A percentile compares a stretch with the other conserved stretches of the same genome.
Conservation (phyloP, 371 early-diverging fungal species). For the Mucor plumbeus region DNA sequence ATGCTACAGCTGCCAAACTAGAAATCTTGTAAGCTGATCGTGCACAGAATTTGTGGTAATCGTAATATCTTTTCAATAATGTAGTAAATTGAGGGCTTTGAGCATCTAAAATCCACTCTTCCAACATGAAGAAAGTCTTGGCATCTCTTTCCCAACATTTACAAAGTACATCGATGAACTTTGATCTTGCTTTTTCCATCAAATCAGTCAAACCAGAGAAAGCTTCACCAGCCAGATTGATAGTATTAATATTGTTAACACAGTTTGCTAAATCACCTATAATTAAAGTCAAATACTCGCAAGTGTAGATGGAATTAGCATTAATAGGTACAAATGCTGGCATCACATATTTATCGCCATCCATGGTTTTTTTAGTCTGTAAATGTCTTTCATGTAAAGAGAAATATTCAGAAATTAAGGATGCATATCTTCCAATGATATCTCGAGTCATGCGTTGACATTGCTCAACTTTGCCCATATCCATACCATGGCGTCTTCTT, state of each 20-base stretch:
- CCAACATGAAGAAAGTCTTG: conserved; percentile 75
- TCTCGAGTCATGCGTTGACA: conserved; percentile 82
- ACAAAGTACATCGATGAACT: conserved; percentile 62
- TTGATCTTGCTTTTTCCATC: conserved; percentile 60
- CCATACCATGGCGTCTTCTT: conserved; percentile 60
- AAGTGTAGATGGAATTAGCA: conserved; percentile 62
- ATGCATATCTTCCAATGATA: conserved; percentile 68
- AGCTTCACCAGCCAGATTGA: conserved; percentile 61
- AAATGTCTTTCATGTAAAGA: conserved; percentile 39
- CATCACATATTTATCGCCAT: conserved; percentile 31
- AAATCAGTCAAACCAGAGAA: conserved; percentile 58
- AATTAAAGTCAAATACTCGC: conserved; percentile 60
- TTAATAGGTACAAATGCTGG: conserved; percentile 53
- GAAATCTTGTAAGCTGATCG: conserved; percentile 67
- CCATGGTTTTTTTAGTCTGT: conserved; percentile 32
- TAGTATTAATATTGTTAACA: conserved; percentile 61
- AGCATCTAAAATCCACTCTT: conserved; percentile 86
- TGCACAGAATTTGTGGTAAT: conserved; percentile 74
- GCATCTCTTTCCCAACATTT: conserved; percentile 76
- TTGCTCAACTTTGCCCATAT: conserved; percentile 73
- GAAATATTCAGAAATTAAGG: conserved; percentile 63
- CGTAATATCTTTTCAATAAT: conserved; percentile 69
- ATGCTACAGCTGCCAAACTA: conserved; percentile 54
- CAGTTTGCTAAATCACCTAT: conserved; percentile 62
- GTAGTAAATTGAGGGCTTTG: conserved; percentile 72